Evolutionary conservation across 1,139 yeast genomes (phyloP).

Genomic region (Scheffersomyces cryptocercus): DNA sequence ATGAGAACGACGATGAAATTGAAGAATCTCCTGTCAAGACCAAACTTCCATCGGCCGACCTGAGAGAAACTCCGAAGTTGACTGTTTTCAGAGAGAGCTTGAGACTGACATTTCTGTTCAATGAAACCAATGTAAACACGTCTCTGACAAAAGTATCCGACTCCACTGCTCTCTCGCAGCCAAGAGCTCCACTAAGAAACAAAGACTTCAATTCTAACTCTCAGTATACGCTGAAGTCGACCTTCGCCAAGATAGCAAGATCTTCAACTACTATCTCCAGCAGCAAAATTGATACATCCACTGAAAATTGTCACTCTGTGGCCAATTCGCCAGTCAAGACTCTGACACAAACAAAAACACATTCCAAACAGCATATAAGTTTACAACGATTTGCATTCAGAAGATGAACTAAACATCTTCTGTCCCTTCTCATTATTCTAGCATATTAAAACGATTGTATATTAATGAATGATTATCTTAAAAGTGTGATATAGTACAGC

Average conservation of each 20-base stretch:
- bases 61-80: background rate
- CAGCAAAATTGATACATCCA: too few relatives aligned
- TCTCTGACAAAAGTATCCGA: background rate
- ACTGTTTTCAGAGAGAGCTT: constrained; percentile 10
- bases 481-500: background rate
- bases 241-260: too few relatives aligned
- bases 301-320: too few relatives aligned
- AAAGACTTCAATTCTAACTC: background rate
- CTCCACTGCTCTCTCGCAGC: background rate
- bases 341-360: too few relatives aligned
- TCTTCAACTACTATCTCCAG: too few relatives aligned
- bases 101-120: constrained; percentile 29
- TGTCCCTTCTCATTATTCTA: background rate
- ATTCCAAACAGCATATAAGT: constrained; percentile 1
- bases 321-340: too few relatives aligned
- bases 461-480: constrained; percentile 5
- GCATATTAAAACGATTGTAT: constrained; percentile 10
- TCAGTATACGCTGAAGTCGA: background rate
- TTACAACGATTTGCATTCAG: constrained; percentile 22
- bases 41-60: background rate
- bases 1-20: constrained; percentile 39
- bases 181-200: background rate
- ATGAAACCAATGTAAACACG: background rate
- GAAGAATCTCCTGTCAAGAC: constrained; percentile 45
- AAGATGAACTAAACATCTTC: constrained; percentile 8